Evolutionary conservation across 108 stramenopile species (phyloP), one percentile per base, ranked within the genome.

Genomic region (Bacterosira constricta): DNA sequence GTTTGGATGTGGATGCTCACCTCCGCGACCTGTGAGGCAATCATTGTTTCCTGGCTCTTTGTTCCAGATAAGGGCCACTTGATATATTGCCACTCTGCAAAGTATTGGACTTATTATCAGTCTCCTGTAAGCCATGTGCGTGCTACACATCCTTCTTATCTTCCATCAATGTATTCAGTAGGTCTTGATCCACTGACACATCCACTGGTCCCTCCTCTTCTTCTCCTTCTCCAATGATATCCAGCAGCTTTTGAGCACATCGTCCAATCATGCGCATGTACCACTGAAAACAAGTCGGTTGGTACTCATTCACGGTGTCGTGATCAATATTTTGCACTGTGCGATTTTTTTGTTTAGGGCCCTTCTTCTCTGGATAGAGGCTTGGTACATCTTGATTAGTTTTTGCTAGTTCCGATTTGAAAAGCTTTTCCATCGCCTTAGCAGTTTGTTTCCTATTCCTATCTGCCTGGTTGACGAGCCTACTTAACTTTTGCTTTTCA

Each of bases 191-290:
- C 20, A 57, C 54, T 6, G 54, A n/a, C 35, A 42, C 66, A 13
- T 67, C 66, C 50, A 37, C 32, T 55, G 26, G 7, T 20, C 13
- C 42, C 2, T 32, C 37, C 11, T 35, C 49, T 36, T 67, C 75
- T 21, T 72, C 69, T 36, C 55, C 63, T 38, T 71, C 55, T 29
- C 74, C 80, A 30, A 81, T 63, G 5, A 75, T 17, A 57, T 81
- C 63, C 34, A 81, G 45, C 17, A 76, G 17, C 44, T 75, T 81
- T 21, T 70, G 69, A 23, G 75, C 74, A 6, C 80, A 52, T 26
- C 75, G 74, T 41, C 69, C 74, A 25, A 81, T 65, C 80, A 75
- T 70, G 21, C 15, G 75, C 39, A 75, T 1, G 32, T 81, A 81
- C 80, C 80, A 81, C 42, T 70, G 57, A 21, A 81, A 63, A 62